These are phyloP conservation scores for Hymenochaete sp. DNA, from an alignment of 1,284 basidiomycete species.

Conservation along the genomic window DNA sequence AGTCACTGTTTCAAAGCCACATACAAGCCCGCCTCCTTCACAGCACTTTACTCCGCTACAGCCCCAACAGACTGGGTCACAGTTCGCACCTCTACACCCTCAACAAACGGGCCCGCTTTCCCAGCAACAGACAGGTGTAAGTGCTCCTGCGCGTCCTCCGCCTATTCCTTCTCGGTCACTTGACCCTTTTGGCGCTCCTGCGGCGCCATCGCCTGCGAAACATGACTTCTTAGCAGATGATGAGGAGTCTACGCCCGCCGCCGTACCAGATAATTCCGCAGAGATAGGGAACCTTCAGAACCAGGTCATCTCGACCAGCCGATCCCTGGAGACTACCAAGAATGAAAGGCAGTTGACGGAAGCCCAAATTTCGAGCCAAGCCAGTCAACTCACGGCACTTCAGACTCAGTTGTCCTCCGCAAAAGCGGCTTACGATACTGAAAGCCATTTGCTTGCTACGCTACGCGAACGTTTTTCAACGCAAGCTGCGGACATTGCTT, in stretches of 20 bases:
- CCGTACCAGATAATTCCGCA: slow-evolving; percentile 60
- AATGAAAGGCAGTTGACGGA: slow-evolving; percentile 52
- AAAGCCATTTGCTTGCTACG: slow-evolving; percentile 65
- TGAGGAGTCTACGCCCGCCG: slow-evolving; percentile 46
- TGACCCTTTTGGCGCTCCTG: too few relatives aligned
- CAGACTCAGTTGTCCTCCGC: slow-evolving; percentile 70
- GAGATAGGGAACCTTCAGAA: slow-evolving; percentile 84
- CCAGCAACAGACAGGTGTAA: slow-evolving; percentile 22
- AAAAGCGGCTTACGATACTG: slow-evolving; percentile 78
- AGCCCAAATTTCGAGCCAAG: slow-evolving; percentile 50
- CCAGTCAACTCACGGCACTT: slow-evolving; percentile 60
- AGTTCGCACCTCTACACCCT: slow-evolving; percentile 27
- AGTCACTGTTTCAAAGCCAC: slow-evolving; percentile 19
- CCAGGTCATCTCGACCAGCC: slow-evolving; percentile 74
- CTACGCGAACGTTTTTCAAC: slow-evolving; percentile 64
- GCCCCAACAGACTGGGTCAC: slow-evolving; percentile 18
- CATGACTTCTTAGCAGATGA: slow-evolving; percentile 47
- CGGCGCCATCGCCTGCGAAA: too few relatives aligned
- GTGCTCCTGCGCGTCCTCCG: slow-evolving; percentile 16
- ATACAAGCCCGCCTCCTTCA: slow-evolving; percentile 33
- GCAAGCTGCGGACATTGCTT: slow-evolving; percentile 75
- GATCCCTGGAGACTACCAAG: slow-evolving; percentile 54
- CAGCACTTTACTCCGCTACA: slow-evolving; percentile 21
- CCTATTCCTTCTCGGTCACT: slow-evolving; percentile 21
- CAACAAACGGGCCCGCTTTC: slow-evolving; percentile 27